These are phyloP conservation scores for Cubamyces lactineus DNA, from an alignment of 768 basidiomycete genomes.

Conservation along the genomic window DNA sequence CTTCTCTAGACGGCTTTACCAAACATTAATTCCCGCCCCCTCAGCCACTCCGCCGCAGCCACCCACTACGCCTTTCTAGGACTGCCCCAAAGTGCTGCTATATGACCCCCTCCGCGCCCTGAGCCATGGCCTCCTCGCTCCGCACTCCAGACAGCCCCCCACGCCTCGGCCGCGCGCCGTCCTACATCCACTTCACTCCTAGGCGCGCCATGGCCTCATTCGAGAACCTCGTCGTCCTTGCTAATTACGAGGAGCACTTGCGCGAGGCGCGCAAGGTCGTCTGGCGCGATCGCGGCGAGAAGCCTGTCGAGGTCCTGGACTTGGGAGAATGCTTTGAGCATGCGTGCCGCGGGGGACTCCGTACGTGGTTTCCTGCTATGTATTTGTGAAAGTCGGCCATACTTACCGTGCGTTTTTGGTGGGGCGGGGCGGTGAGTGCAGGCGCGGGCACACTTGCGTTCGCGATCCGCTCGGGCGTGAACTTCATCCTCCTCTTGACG, in stretches of 20 bases:
- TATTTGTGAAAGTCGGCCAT: neutral
- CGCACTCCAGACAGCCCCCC: slow-evolving; percentile 24
- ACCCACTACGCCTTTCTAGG: slow-evolving; percentile 7
- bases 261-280: slow-evolving; percentile 77
- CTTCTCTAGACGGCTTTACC: no score
- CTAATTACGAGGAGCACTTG: slow-evolving; percentile 79
- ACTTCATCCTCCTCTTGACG: slow-evolving; percentile 77
- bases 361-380: slow-evolving; percentile 49
- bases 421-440: slow-evolving; percentile 33
- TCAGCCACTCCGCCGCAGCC: neutral
- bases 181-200: slow-evolving; percentile 56
- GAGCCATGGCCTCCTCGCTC: slow-evolving; percentile 21
- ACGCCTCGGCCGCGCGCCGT: slow-evolving; percentile 30
- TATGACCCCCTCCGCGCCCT: neutral
- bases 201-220: slow-evolving; percentile 71
- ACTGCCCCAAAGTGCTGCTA: neutral
- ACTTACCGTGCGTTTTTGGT: neutral
- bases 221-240: slow-evolving; percentile 82
- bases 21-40: no score
- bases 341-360: slow-evolving; percentile 67
- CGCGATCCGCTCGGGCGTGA: slow-evolving; percentile 80
- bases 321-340: slow-evolving; percentile 71
- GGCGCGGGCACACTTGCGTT: slow-evolving; percentile 85
- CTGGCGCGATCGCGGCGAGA: slow-evolving; percentile 80
- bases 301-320: slow-evolving; percentile 65